Percentiles rank a stretch among this genome's conserved stretches.
Evolutionary conservation across 495 filamentous ascomycete genomes (phyloP).

Genomic region (Cairneyella variabilis): DNA sequence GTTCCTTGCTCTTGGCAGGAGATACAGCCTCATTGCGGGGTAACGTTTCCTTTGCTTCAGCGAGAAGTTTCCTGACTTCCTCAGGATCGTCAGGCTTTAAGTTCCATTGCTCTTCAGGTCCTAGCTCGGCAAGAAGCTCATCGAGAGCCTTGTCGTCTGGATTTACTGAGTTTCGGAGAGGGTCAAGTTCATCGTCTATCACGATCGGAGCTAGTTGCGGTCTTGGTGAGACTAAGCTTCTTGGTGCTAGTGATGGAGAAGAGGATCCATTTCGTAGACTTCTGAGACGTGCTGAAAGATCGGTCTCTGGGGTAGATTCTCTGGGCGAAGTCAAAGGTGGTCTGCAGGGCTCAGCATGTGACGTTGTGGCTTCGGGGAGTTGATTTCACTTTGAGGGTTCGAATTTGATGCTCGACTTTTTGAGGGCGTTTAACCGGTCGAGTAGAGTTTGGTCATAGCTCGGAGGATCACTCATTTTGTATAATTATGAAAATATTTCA

Average conservation of each 20-base stretch:
- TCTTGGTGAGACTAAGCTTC: neutral
- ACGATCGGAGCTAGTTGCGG: constrained; percentile 1
- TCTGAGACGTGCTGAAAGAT: constrained; percentile 31
- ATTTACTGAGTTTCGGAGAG: constrained; percentile 9
- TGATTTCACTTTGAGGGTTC: constrained; percentile 17
- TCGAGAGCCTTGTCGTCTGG: constrained; percentile 28
- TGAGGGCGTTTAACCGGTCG: constrained; percentile 35
- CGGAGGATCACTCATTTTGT: constrained; percentile 26
- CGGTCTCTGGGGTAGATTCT: constrained; percentile 19
- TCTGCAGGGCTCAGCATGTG: constrained; percentile 7
- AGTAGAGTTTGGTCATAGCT: constrained; percentile 31
- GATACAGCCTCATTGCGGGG: constrained; percentile 4
- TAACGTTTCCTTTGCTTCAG: constrained; percentile 27
- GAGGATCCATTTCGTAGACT: constrained; percentile 24
- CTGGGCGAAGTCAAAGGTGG: constrained; percentile 6
- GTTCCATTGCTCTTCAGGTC: constrained; percentile 31
- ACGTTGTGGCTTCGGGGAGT: neutral
- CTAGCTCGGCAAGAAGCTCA: constrained; percentile 35
- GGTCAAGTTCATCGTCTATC: constrained; percentile 15
- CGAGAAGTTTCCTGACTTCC: constrained; percentile 27
- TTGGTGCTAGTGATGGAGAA: constrained; percentile 14
- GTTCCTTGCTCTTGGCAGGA: neutral
- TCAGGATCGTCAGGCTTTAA: constrained; percentile 28
- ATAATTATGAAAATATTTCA: neutral
- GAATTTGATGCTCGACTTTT: constrained; percentile 29